Base-by-base conservation (phyloP, 768 basidiomycete genomes). In the Suillus clintonianus region DNA sequence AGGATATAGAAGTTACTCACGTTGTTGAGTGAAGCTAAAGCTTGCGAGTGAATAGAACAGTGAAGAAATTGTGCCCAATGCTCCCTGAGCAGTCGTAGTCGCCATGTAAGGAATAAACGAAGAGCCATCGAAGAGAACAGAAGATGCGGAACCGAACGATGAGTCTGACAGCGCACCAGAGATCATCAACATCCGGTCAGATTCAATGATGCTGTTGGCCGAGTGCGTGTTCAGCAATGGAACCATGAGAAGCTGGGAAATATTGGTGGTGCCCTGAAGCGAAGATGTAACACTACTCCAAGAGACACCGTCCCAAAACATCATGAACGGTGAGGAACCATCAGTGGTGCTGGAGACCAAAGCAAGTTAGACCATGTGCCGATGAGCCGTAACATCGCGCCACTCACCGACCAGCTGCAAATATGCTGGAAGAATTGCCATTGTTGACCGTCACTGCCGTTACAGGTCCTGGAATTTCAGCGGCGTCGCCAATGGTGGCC, bases 201-300 rank as follows among this genome's bases (percentile, higher is more conserved):
- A 76, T 75, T 97, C 86, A 64, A 97, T 87, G 22, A 92, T 76
- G 34, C 85, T 83, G 66, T 89, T 92, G 37, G 83, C 80, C 17
- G 79, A 65, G 71, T 97, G 93, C n/a, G 85, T 86, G 65, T 88
- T 83, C 70, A 89, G 86, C 19, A 98, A 80, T 11, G 97, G 97
- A 22, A 99, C 96, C 86, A 99, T 94, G 1, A 86, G 81, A 45
- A 99, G 80, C 74, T 96, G 94, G 24, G 91, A 85, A 54, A 99
- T 82, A 53, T 86, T 85, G 17, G 90, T 89, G 36, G 80, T 78
- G 34, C 80, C 78, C 62, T 83, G 75, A 17, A 93, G 76, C 19
- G 79, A 77, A 6, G 86, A 85, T 55, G 91, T 87, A 61, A 94
- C 76, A 39, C 81, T 77, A 14, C 80, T 79, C 97, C 97, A 99